Evolutionary conservation across 2,329 filamentous ascomycete species (phyloP), one percentile per base, ranked within the genome.

Genomic region (Talaromyces sp.): DNA sequence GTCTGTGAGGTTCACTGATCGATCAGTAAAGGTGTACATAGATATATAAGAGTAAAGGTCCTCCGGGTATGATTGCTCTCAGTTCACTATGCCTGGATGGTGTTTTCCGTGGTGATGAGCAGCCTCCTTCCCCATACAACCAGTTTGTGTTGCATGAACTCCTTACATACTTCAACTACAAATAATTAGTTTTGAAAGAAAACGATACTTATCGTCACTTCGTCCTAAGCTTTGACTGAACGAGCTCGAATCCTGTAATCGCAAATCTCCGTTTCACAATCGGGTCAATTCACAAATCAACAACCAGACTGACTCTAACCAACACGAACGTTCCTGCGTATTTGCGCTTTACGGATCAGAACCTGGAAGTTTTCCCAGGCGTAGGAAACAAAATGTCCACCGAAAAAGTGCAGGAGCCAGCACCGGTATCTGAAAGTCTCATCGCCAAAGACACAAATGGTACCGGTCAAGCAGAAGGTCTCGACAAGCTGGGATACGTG

Each of bases 401-500:
- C 21, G 54, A 57, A 42, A 37, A 57, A 42, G 54, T 42, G 7
- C 31, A n/a, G 18, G 33, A 37, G 39, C 12, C 39, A 9, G n/a
- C 42, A 16, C 25, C 56, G 18, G 39, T 11, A 31, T 23, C 54
- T 28, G 52, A 50, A 35, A 44, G 54, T n/a, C 55, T 33, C 12
- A 31, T 58, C 44, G 14, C 60, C 14, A 63, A n/a, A 58, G 66
- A 23, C 46, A 63, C 48, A 66, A 67, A 54, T 66, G 40, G 75
- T 69, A 63, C 71, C 18, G 71, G 72, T 42, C 70, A 74, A 61
- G 70, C 14, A 69, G 23, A 74, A 12, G 67, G 70, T 28, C 71
- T 80, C 25, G 73, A 74, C 28, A 66, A 73, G n/a, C 75, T 87
- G 23, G 84, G 85, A 31, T 88, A 88, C 73, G 82, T 79, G 62